phyloP scores from a whole-genome alignment of 495 filamentous ascomycete genomes.

The Astrothelium subdiscretum region DNA sequence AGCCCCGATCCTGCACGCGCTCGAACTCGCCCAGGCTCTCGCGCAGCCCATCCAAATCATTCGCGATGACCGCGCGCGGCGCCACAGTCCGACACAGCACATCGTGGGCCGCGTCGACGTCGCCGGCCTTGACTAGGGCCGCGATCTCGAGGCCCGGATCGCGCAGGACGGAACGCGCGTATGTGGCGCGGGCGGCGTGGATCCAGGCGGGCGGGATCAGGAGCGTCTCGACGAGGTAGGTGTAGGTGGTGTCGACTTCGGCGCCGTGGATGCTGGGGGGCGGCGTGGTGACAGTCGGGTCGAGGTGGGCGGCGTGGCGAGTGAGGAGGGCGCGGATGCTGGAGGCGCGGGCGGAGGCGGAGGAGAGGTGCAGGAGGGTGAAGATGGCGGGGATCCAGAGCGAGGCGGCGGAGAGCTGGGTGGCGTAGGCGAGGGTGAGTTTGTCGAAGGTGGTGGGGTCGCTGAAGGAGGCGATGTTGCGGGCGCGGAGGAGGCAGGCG shows the following conservation, averaged over 20 bases:
- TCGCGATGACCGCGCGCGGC: slow-evolving; percentile 64
- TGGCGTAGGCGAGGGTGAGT: slow-evolving; percentile 57
- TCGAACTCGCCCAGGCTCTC: slow-evolving; percentile 58
- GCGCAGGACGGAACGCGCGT: slow-evolving; percentile 55
- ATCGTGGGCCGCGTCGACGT: slow-evolving; percentile 70
- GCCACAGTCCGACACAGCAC: slow-evolving; percentile 69
- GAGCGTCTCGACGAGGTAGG: slow-evolving; percentile 57
- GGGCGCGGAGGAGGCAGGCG: slow-evolving; percentile 37
- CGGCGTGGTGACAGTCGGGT: slow-evolving; percentile 3
- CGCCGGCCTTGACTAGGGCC: slow-evolving; percentile 61
- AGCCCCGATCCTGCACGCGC: slow-evolving; percentile 21
- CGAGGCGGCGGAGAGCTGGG: slow-evolving; percentile 49
- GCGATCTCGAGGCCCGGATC: slow-evolving; percentile 57
- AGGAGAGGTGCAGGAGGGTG: slow-evolving; percentile 64
- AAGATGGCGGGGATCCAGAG: slow-evolving; percentile 61
- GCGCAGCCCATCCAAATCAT: slow-evolving; percentile 54
- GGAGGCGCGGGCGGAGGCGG: slow-evolving; percentile 47
- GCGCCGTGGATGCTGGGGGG: slow-evolving; percentile 57
- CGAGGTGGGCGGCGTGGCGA: slow-evolving; percentile 38
- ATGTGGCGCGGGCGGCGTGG: slow-evolving; percentile 45
- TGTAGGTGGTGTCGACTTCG: slow-evolving; percentile 46
- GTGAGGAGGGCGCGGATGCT: slow-evolving; percentile 60
- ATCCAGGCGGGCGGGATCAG: slow-evolving; percentile 36
- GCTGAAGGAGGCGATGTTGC: slow-evolving; percentile 33
- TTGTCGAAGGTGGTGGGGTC: slow-evolving; percentile 35